phyloP scores from a whole-genome alignment of 176 grass and related monocot species.

The Rhynchospora tenuis region DNA sequence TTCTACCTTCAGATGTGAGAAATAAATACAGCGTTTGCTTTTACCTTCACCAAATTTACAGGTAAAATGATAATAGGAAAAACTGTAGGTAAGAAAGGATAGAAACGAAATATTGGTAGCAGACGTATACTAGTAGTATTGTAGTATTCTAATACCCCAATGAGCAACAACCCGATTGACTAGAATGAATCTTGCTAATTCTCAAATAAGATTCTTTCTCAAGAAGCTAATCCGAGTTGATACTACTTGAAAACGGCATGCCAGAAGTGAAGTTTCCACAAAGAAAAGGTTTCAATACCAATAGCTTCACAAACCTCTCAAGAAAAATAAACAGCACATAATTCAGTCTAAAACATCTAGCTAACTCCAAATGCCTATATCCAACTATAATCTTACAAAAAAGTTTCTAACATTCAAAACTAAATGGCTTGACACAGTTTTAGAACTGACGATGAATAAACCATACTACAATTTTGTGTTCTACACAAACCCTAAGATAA shows the following conservation, averaged over 20 bases:
- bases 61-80: too few relatives aligned
- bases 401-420: neutral
- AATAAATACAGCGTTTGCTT: too few relatives aligned
- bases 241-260: neutral
- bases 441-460: constrained; percentile 2
- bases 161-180: neutral
- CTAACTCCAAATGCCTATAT: neutral
- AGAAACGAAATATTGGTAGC: too few relatives aligned
- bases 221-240: neutral
- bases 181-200: neutral
- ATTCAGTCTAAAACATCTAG: constrained; percentile 14
- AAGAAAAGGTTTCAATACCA: neutral
- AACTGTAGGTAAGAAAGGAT: too few relatives aligned
- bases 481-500: neutral
- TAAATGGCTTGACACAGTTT: neutral
- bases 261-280: neutral
- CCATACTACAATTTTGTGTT: neutral
- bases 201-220: neutral
- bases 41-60: too few relatives aligned
- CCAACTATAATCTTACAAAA: neutral
- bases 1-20: too few relatives aligned
- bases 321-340: neutral
- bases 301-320: neutral
- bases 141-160: neutral
- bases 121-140: too few relatives aligned